Evolutionary conservation across 345 rosid species (phyloP), one percentile per base, ranked within the genome.

Genomic region (Geranium brycei): DNA sequence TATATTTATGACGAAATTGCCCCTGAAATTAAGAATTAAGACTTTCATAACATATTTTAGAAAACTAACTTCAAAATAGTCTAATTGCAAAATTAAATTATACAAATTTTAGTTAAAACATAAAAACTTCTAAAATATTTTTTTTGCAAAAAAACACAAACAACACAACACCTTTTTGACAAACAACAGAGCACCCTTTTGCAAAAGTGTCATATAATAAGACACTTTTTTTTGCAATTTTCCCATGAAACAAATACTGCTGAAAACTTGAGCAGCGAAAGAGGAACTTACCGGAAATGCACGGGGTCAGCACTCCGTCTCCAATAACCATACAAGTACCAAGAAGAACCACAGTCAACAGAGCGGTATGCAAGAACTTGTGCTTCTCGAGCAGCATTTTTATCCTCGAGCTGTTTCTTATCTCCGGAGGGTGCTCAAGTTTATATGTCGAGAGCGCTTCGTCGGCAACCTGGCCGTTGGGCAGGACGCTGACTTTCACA

Each of bases 271-370:
- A 18, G 65, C 8, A 17, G 62, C 18, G 0, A 35, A 16, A 63
- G 59, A 19, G 62, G 56, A 60, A 35, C 57, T 60, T 81, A 88
- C 99, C 99, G 2, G 99, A 95, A 73, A 95, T 95, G 57, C 97
- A 95, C 55, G 99, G 97, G 71, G 99, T 95, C 57, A 95, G 97
- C 61, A 95, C 69, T 62, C 97, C 97, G 74, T 95, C 99, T 69
- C 99, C 97, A 65, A 95, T 95, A 23, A 95, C 99, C 99, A 95
- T 95, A 80, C 99, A 95, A 68, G 99, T 95, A 47, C 99, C 99
- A 4, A 95, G 96, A 69, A 95, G 99, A 79, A 88, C 97, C 61
- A 95, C 71, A 73, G 91, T 74, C 65, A 95, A 74, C 76, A 95
- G 75, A 80, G 93, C 96, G 68, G 97, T 88, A 69, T 88, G 97